A percentile compares a stretch with the other conserved stretches of the same genome.
These are phyloP conservation scores for Rhazya stricta DNA, from an alignment of 257 asterid species.

Conservation along the genomic window DNA sequence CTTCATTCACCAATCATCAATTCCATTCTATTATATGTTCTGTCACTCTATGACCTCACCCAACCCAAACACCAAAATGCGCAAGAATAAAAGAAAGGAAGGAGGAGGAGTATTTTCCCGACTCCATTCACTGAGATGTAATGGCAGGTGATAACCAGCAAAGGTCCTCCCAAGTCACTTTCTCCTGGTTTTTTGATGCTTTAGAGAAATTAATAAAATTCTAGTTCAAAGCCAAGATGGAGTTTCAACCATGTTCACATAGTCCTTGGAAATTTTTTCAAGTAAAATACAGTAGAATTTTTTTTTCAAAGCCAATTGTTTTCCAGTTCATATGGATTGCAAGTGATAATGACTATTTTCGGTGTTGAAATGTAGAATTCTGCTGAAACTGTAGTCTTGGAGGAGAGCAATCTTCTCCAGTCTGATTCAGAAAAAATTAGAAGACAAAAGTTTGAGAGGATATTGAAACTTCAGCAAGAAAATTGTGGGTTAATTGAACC, in stretches of 20 bases:
- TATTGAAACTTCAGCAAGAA: constrained; percentile 63
- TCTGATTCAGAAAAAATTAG: constrained; percentile 62
- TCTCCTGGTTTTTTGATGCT: not conserved
- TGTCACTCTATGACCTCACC: not conserved
- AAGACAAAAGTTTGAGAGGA: constrained; percentile 57
- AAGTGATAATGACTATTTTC: not conserved
- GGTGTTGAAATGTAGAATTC: constrained; percentile 32
- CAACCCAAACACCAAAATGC: too few species aligned
- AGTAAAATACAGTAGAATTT: not conserved
- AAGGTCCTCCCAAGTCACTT: not conserved
- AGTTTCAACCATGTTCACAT: not conserved
- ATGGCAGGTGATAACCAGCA: not conserved
- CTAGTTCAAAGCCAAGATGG: not conserved
- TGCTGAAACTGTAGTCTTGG: constrained; percentile 28
- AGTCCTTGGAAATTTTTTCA: too few species aligned
- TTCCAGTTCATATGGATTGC: not conserved
- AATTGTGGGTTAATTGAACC: constrained; percentile 77
- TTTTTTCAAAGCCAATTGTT: constrained; percentile 6
- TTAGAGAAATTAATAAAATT: not conserved
- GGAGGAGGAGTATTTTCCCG: too few species aligned
- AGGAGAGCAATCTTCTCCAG: constrained; percentile 35
- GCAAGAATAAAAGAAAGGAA: too few species aligned
- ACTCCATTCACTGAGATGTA: too few species aligned
- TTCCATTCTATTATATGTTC: not conserved
- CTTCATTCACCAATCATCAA: not conserved